phyloP scores from a whole-genome alignment of 805 yeast genomes.

The Candida ponderosae region DNA sequence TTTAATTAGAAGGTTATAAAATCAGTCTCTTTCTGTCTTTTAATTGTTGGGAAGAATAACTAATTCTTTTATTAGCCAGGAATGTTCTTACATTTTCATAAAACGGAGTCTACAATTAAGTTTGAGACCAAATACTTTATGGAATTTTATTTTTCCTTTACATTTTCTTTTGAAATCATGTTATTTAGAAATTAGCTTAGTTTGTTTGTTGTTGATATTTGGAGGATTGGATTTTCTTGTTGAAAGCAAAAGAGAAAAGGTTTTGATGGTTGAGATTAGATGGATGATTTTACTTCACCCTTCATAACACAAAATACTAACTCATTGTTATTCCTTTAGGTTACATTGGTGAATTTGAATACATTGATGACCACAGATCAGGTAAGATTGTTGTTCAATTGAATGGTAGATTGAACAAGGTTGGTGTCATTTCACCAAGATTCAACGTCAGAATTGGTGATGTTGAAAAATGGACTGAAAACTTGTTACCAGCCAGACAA shows the following conservation, averaged over 20 bases:
- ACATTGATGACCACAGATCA: slow-evolving; percentile 98
- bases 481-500: slow-evolving; percentile 98
- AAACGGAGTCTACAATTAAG: slow-evolving; percentile 1
- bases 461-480: slow-evolving; percentile 97
- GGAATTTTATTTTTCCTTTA: background rate
- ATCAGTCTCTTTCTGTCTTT: slow-evolving; percentile 94
- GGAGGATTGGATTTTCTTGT: too few relatives aligned
- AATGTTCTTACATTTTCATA: background rate
- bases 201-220: background rate
- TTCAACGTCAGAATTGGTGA: slow-evolving; percentile 93
- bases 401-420: slow-evolving; percentile 97
- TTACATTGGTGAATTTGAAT: slow-evolving; percentile 97
- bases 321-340: background rate
- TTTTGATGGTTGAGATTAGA: slow-evolving; percentile 11
- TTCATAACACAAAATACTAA: background rate
- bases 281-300: too few relatives aligned
- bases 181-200: slow-evolving; percentile 13
- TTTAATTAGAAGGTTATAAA: too few relatives aligned
- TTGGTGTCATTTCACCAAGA: slow-evolving; percentile 98
- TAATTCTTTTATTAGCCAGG: slow-evolving; percentile 3
- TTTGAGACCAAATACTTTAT: background rate
- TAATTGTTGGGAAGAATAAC: slow-evolving; percentile 85
- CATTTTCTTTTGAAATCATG: background rate
- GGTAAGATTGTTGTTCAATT: slow-evolving; percentile 95
- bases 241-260: too few relatives aligned